Percentiles rank a stretch among this genome's conserved stretches.
Evolutionary conservation across 495 filamentous ascomycete species (phyloP).

Genomic region (Opeltia flavorubescens): DNA sequence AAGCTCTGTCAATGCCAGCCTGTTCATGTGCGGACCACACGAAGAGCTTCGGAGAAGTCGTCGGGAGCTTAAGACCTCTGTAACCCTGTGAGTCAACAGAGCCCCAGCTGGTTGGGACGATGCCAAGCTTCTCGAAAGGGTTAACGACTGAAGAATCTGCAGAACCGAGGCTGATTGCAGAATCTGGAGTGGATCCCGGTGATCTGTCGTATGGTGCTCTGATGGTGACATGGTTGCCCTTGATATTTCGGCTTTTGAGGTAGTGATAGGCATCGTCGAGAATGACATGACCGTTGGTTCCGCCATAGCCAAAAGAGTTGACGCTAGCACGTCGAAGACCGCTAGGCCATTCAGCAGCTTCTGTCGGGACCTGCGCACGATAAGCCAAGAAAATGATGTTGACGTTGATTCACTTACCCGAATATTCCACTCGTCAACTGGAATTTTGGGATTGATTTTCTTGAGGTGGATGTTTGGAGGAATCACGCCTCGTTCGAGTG

Average conservation of each 20-base stretch:
- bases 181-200: no score
- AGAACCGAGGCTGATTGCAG: no score
- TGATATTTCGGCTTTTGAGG: slow-evolving; percentile 4
- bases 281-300: slow-evolving; percentile 41
- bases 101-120: no score
- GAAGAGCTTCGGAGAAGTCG: no score
- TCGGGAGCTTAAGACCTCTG: no score
- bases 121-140: no score
- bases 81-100: no score
- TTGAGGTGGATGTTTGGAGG: slow-evolving; percentile 29
- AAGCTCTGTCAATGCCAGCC: no score
- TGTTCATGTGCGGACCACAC: no score
- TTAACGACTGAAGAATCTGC: no score
- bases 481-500: slow-evolving; percentile 31
- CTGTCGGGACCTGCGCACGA: slow-evolving; percentile 1
- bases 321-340: slow-evolving; percentile 38
- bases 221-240: background rate
- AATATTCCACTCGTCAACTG: background rate
- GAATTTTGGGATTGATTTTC: slow-evolving; percentile 24
- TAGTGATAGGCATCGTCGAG: slow-evolving; percentile 24
- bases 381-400: background rate
- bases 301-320: slow-evolving; percentile 49
- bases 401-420: background rate
- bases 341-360: slow-evolving; percentile 10
- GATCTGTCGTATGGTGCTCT: background rate